Evolutionary conservation across 2,329 filamentous ascomycete genomes (phyloP).

Genomic region (Mycocentrospora acerina): DNA sequence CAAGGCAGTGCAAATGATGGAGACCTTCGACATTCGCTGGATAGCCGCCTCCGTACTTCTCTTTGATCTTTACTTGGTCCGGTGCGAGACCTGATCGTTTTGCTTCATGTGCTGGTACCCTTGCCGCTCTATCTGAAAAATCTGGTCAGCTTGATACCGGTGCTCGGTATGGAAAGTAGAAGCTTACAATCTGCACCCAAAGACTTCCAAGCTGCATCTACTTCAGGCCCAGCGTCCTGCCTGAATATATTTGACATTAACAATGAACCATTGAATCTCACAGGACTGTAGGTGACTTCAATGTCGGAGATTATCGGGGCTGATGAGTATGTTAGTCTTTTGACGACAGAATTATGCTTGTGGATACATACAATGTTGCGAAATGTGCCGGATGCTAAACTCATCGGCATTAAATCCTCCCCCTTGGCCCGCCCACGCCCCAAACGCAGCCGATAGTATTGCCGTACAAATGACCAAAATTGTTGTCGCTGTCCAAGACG

Average conservation of each 20-base stretch:
- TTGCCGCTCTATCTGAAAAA: constrained; percentile 47
- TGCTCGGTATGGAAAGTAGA: too few relatives aligned
- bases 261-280: constrained; percentile 60
- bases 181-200: constrained; percentile 58
- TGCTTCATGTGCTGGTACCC: constrained; percentile 54
- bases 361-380: constrained; percentile 34
- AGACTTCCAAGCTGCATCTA: constrained; percentile 60
- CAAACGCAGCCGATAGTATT: constrained; percentile 21
- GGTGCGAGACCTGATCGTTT: constrained; percentile 51
- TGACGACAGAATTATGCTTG: not conserved
- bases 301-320: constrained; percentile 44
- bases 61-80: constrained; percentile 59
- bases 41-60: constrained; percentile 61
- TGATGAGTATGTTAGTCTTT: constrained; percentile 8
- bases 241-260: constrained; percentile 57
- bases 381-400: constrained; percentile 32
- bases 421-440: constrained; percentile 21
- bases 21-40: constrained; percentile 59
- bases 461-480: constrained; percentile 17
- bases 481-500: constrained; percentile 17
- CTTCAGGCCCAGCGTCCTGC: constrained; percentile 52
- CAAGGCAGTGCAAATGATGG: constrained; percentile 61
- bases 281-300: constrained; percentile 41
- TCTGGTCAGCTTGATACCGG: too few relatives aligned
- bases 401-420: constrained; percentile 20